These are phyloP conservation scores for Schizosaccharomyces octosporus DNA, from an alignment of 805 yeast species.

Conservation along the genomic window DNA sequence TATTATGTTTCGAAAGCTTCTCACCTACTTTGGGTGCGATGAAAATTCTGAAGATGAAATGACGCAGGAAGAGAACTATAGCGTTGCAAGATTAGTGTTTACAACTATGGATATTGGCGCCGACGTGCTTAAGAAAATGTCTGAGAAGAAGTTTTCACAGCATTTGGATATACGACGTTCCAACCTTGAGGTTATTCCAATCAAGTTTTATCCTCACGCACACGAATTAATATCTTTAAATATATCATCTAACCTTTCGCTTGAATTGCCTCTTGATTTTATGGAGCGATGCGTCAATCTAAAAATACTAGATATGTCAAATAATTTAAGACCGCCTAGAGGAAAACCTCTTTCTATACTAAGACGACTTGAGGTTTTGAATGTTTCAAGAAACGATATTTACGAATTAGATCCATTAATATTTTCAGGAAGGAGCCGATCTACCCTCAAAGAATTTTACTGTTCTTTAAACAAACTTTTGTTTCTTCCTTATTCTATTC, in stretches of 20 bases:
- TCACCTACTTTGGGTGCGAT: constrained; percentile 53
- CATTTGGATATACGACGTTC: constrained; percentile 50
- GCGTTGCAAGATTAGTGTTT: constrained; percentile 55
- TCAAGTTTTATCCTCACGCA: constrained; percentile 54
- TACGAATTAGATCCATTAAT: constrained; percentile 28
- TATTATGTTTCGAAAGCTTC: constrained; percentile 45
- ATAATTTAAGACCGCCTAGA: neutral
- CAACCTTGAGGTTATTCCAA: constrained; percentile 65
- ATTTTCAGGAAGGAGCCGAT: constrained; percentile 15
- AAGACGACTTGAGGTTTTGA: neutral
- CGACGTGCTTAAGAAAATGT: constrained; percentile 44
- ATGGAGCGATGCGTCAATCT: constrained; percentile 40
- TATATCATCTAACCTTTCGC: constrained; percentile 68
- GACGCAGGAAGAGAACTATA: constrained; percentile 66
- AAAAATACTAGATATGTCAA: neutral
- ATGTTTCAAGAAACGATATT: neutral
- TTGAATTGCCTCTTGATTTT: constrained; percentile 61
- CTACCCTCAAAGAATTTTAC: neutral
- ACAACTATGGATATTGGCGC: constrained; percentile 37
- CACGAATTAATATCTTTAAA: constrained; percentile 59
- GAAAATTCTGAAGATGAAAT: constrained; percentile 55
- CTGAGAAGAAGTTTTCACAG: constrained; percentile 27
- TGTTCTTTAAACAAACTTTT: neutral
- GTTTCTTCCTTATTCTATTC: neutral
- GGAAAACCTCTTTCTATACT: neutral